Conservation (phyloP, 306 rosid species). For the Glycine tomentella region DNA sequence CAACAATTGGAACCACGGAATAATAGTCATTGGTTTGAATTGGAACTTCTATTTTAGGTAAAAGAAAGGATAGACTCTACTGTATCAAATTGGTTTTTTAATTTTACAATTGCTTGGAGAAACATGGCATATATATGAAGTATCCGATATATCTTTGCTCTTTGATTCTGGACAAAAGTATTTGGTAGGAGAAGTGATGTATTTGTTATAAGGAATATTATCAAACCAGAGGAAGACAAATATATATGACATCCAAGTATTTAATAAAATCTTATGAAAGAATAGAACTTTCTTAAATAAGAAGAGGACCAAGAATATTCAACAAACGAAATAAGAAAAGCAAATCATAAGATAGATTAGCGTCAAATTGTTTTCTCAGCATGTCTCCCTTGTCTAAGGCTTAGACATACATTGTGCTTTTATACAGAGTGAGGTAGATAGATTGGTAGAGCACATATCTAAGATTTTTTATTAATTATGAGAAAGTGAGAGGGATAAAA, state of each 20-base stretch:
- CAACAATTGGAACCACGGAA: background rate
- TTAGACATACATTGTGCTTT: background rate
- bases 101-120: constrained; percentile 31
- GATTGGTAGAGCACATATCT: no score
- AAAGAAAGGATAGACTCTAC: background rate
- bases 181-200: constrained; percentile 49
- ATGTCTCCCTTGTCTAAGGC: constrained; percentile 26
- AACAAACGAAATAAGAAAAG: constrained; percentile 4
- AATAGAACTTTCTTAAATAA: constrained; percentile 51
- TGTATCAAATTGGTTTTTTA: background rate
- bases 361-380: constrained; percentile 51
- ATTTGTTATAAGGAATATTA: constrained; percentile 44
- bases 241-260: constrained; percentile 41
- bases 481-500: no score
- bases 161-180: constrained; percentile 37
- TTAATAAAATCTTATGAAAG: constrained; percentile 42
- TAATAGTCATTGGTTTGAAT: background rate
- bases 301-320: constrained; percentile 30
- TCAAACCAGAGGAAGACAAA: constrained; percentile 48
- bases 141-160: constrained; percentile 36
- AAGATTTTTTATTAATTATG: no score
- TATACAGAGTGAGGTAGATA: no score
- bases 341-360: constrained; percentile 22
- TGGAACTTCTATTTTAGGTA: background rate
- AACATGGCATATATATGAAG: constrained; percentile 30